A percentile compares a stretch with the other conserved stretches of the same genome.
These are phyloP conservation scores for Botrytis byssoidea DNA, from an alignment of 2,329 filamentous ascomycete species.

Conservation along the genomic window DNA sequence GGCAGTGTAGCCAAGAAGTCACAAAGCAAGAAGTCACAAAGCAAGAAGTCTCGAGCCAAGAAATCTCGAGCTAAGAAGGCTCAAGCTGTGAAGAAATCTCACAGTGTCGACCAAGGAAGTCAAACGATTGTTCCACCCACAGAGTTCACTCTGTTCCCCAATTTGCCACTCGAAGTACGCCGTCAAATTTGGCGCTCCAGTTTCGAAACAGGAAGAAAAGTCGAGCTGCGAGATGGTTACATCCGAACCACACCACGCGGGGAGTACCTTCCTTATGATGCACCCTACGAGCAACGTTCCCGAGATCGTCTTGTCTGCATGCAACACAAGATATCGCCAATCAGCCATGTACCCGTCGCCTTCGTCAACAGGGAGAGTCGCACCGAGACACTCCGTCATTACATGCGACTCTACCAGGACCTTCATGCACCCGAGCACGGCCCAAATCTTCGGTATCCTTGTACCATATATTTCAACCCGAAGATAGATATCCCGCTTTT, in stretches of 20 bases:
- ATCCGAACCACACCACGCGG: not conserved
- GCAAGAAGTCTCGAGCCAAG: not conserved
- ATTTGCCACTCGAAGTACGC: not conserved
- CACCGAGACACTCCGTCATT: not conserved
- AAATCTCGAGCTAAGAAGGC: not conserved
- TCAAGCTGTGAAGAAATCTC: not conserved
- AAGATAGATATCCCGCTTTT: not conserved
- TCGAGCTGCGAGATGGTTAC: not conserved
- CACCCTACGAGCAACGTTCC: not conserved
- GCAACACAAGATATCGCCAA: not conserved
- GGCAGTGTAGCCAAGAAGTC: not conserved
- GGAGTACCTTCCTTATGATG: not conserved
- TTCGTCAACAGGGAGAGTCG: conserved; percentile 2
- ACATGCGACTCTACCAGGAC: not conserved
- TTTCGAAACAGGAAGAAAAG: not conserved
- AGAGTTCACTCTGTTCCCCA: not conserved
- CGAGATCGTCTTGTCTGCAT: not conserved
- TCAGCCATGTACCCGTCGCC: not conserved
- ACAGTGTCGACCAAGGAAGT: not conserved
- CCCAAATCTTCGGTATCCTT: not conserved
- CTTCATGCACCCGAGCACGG: not conserved
- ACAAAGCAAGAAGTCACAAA: not conserved
- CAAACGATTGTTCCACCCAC: not conserved
- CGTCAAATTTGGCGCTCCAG: not conserved
- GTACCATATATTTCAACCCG: not conserved